Percentiles rank a stretch among this genome's conserved stretches.
Evolutionary conservation across 306 rosid species (phyloP).

Genomic region (Morella rubra): DNA sequence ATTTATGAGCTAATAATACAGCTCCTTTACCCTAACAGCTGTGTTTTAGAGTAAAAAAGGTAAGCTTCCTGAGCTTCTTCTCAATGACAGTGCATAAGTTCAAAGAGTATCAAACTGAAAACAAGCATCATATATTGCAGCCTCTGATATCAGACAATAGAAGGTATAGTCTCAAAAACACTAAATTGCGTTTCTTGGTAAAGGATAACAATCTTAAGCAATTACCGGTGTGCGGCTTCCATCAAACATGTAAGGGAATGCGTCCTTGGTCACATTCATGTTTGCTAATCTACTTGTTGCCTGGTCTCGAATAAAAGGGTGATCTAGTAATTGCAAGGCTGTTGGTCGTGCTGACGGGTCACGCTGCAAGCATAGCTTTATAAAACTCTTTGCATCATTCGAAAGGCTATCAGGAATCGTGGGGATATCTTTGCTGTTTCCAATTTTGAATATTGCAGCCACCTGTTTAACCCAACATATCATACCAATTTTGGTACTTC

Average conservation of each 20-base stretch:
- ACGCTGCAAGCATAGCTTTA: constrained; percentile 79
- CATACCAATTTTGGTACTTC: constrained; percentile 28
- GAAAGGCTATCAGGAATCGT: constrained; percentile 93
- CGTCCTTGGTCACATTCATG: constrained; percentile 63
- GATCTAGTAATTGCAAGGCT: constrained; percentile 65
- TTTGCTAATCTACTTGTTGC: constrained; percentile 59
- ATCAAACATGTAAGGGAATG: constrained; percentile 63
- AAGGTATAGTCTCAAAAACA: background rate
- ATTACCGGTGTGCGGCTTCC: constrained; percentile 92
- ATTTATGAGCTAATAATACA: background rate
- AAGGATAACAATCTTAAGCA: constrained; percentile 18
- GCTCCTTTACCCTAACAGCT: background rate
- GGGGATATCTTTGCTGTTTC: constrained; percentile 95
- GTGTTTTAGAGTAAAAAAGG: background rate
- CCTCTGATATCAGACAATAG: background rate
- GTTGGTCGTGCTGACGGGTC: constrained; percentile 78
- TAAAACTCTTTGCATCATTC: constrained; percentile 72
- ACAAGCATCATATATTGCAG: background rate
- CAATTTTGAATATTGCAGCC: constrained; percentile 98
- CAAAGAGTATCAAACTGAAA: background rate
- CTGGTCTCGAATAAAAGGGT: constrained; percentile 84
- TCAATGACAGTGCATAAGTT: background rate
- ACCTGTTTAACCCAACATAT: constrained; percentile 58
- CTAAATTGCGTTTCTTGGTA: background rate
- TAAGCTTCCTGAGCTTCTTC: background rate